These are phyloP conservation scores for Boletus rubescentipes DNA, from an alignment of 768 basidiomycete species.

Conservation along the genomic window DNA sequence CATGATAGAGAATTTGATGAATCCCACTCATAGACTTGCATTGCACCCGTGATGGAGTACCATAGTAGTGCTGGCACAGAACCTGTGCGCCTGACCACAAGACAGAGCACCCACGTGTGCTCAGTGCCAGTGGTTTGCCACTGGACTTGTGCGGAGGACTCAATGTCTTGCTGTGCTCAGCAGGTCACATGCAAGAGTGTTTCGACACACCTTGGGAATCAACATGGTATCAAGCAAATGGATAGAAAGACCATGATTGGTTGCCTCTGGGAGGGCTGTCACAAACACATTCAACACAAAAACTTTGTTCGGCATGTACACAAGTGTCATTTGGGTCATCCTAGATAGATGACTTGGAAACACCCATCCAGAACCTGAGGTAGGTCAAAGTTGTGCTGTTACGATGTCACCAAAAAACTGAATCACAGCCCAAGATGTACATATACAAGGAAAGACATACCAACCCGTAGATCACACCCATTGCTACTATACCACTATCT, in stretches of 20 bases:
- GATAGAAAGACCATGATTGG: fast-evolving
- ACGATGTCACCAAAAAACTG: neutral
- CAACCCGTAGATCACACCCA: no score
- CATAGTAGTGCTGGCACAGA: no score
- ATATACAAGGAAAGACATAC: no score
- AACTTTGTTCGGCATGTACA: neutral
- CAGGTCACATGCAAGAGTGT: neutral
- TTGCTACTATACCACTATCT: no score
- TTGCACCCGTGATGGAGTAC: no score
- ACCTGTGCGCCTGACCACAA: no score
- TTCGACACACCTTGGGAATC: neutral
- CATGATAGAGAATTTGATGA: no score
- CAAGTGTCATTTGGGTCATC: neutral
- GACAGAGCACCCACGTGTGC: neutral
- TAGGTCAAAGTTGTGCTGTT: neutral
- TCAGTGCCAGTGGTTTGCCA: neutral
- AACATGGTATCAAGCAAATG: neutral
- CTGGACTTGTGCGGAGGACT: neutral
- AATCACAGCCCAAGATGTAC: neutral
- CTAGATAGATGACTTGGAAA: neutral
- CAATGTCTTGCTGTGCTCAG: neutral
- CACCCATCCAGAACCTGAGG: neutral
- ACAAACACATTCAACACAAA: fast-evolving
- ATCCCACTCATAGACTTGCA: no score
- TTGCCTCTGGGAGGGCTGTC: neutral